Base-by-base conservation (phyloP, 352 stramenopile species). In the Pythium vanterpoolii region DNA sequence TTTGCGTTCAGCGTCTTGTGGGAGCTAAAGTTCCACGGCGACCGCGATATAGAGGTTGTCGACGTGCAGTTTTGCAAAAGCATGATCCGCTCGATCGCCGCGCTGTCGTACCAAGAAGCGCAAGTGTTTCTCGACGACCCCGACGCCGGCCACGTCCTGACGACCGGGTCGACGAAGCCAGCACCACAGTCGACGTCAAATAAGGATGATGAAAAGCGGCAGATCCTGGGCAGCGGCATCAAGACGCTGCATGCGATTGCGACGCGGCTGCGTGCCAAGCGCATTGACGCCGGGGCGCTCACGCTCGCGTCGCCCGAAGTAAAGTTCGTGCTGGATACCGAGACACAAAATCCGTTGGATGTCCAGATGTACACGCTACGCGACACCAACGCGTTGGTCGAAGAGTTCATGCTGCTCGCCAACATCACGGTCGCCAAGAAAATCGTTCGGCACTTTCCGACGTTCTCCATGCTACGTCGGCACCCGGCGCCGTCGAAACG, bases 341-440 rank as follows among this genome's bases (percentile, higher is more conserved):
- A 99, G 72, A 98, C 94, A 4, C 85, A 99, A 66, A 98, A 99
- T 73, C 97, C 97, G 27, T 93, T 98, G 9, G 96, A 99, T 76
- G 96, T 99, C 36, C 89, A 98, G 72, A 95, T 97, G 62, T 99
- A 99, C 71, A 89, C 93, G 24, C 71, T 98, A 49, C 80, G 93
- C 14, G 92, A 98, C 48, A 96, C 97, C 1, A 99, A 99, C 74
- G 83, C 87, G 33, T 68, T 99, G 0, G 97, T 99, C 5, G 97
- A 99, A 83, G 97, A 99, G 76, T 99, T 99, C 56, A 99, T 99
- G 97, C 76, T 99, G 28, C 71, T 99, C 8, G 97, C 96, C 5
- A 99, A 99, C 72, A 98, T 99, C 52, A 98, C 96, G 10, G 97
- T 99, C 0, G 90, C 96, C 9, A 99, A 98, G 76, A 95, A 93